Conservation (phyloP, 1,284 basidiomycete genomes). For the Cryptococcus sp. region DNA sequence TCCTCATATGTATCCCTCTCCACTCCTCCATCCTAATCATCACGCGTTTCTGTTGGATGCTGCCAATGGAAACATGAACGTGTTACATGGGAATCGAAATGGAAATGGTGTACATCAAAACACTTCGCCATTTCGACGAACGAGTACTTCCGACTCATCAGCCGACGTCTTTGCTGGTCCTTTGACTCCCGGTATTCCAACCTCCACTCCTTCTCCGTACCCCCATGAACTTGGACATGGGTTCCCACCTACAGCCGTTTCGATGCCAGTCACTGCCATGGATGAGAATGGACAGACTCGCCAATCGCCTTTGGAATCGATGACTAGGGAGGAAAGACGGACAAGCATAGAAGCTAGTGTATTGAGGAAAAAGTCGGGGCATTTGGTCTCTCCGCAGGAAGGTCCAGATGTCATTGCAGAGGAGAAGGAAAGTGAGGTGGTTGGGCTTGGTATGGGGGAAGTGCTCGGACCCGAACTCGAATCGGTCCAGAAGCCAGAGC, state of each 20-base stretch:
- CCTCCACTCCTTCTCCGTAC: constrained; percentile 1
- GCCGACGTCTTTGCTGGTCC: constrained; percentile 24
- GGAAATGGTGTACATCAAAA: constrained; percentile 2
- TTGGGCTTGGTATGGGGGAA: constrained; percentile 7
- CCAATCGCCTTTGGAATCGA: neutral
- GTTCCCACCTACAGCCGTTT: constrained; percentile 4
- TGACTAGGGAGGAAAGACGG: constrained; percentile 21
- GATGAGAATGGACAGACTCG: neutral
- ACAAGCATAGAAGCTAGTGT: constrained; percentile 32
- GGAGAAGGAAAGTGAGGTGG: neutral
- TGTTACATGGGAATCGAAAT: too few relatives aligned
- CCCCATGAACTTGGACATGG: constrained; percentile 35
- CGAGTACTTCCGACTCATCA: constrained; percentile 9
- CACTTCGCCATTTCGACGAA: constrained; percentile 20
- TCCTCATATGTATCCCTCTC: constrained; percentile 26
- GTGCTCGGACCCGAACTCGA: neutral
- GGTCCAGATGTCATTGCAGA: too few relatives aligned
- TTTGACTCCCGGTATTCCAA: constrained; percentile 26
- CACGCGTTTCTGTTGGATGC: neutral
- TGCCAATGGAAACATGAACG: too few relatives aligned
- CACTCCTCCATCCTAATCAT: constrained; percentile 17
- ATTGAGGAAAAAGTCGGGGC: constrained; percentile 28
- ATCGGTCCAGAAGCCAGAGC: too few relatives aligned
- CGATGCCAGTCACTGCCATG: constrained; percentile 3
- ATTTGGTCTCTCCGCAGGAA: too few relatives aligned